Conservation (phyloP, 2,329 filamentous ascomycete species). For the Venturiaceae sp. region DNA sequence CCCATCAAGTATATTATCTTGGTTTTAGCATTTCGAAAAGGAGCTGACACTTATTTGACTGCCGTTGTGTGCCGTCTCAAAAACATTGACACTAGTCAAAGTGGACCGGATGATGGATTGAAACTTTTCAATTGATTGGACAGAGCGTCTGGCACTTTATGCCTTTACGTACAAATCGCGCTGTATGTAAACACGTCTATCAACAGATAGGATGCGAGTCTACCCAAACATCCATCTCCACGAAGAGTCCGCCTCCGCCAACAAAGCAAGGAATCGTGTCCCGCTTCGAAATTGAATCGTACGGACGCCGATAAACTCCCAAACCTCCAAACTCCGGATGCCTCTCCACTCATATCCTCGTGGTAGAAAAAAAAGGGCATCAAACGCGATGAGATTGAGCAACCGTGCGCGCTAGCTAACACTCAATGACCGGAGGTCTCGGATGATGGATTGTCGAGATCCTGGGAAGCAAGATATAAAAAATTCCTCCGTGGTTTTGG, state of each 20-base stretch:
- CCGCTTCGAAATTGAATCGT: background rate
- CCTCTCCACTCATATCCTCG: background rate
- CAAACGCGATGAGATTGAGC: background rate
- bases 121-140: too few species aligned
- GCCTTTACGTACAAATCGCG: background rate
- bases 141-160: background rate
- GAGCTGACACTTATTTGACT: too few species aligned
- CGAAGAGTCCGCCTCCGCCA: background rate
- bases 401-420: background rate
- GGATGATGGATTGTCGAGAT: background rate
- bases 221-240: background rate
- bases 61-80: too few species aligned
- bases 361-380: background rate
- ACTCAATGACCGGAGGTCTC: background rate
- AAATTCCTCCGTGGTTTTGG: background rate
- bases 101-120: too few species aligned
- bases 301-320: background rate
- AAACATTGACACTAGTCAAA: too few species aligned
- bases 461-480: too few species aligned
- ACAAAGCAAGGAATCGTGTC: background rate
- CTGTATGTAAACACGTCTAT: background rate
- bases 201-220: background rate
- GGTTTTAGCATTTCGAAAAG: too few species aligned
- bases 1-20: too few species aligned
- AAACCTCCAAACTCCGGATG: background rate